Evolutionary conservation across 2,329 filamentous ascomycete species (phyloP).

Genomic region (Diaporthe helianthi): DNA sequence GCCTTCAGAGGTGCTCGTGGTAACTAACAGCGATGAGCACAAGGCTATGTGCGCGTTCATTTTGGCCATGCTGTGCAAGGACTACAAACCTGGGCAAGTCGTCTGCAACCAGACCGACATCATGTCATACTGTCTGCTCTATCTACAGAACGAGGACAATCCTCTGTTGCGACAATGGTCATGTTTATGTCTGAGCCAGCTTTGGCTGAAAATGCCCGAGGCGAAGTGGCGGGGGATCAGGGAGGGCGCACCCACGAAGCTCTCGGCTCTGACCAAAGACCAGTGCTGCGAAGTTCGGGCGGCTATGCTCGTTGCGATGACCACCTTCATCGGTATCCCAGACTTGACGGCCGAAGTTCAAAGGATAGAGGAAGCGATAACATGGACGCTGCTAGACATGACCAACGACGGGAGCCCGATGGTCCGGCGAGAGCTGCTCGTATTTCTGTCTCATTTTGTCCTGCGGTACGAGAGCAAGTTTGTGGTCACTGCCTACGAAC

Average conservation of each 20-base stretch:
- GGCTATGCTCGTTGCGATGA: constrained; percentile 91
- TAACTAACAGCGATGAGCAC: constrained; percentile 90
- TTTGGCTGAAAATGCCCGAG: constrained; percentile 90
- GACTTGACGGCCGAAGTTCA: constrained; percentile 91
- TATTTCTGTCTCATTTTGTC: constrained; percentile 93
- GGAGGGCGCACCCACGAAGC: constrained; percentile 80
- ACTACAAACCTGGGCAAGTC: constrained; percentile 88
- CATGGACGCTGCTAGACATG: constrained; percentile 89
- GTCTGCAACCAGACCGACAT: constrained; percentile 92
- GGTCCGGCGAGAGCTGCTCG: constrained; percentile 89
- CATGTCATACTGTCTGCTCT: constrained; percentile 84
- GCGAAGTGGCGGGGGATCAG: constrained; percentile 97
- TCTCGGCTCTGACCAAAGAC: constrained; percentile 83
- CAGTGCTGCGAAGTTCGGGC: constrained; percentile 91
- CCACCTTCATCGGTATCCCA: constrained; percentile 91
- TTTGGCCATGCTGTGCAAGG: constrained; percentile 94
- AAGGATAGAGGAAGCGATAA: constrained; percentile 88
- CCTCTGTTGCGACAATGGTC: constrained; percentile 93
- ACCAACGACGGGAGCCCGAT: constrained; percentile 92
- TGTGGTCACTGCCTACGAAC: constrained; percentile 88
- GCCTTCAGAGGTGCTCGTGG: constrained; percentile 80
- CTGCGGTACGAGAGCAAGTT: constrained; percentile 92
- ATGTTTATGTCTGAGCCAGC: constrained; percentile 91
- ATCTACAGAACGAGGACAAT: constrained; percentile 86
- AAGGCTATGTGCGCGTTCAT: constrained; percentile 98